These are phyloP conservation scores for Halenospora varia DNA, from an alignment of 495 filamentous ascomycete species.

Conservation along the genomic window DNA sequence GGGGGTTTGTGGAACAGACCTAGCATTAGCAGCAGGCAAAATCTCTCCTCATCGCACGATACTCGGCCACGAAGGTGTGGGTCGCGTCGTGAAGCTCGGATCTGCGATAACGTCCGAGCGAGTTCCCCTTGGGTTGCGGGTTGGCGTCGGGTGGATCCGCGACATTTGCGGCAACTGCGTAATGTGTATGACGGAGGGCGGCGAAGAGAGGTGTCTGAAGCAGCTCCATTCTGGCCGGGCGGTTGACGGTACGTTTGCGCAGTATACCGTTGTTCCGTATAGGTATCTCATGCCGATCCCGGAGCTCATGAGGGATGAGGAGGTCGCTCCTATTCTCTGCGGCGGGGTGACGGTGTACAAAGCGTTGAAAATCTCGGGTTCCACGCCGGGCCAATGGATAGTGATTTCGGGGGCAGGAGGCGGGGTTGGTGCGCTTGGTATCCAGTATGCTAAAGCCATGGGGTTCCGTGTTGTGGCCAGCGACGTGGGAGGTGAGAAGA, in stretches of 20 bases:
- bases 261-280: conserved; percentile 58
- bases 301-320: conserved; percentile 46
- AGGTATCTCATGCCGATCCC: conserved; percentile 65
- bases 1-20: conserved; percentile 68
- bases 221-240: conserved; percentile 42
- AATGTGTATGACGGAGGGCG: conserved; percentile 45
- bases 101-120: conserved; percentile 39
- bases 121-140: conserved; percentile 59
- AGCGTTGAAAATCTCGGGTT: conserved; percentile 50
- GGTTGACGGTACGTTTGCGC: conserved; percentile 64
- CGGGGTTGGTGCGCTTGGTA: conserved; percentile 58
- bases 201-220: conserved; percentile 49
- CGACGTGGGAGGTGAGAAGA: conserved; percentile 55
- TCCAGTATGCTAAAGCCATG: conserved; percentile 62
- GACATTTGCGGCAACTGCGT: conserved; percentile 29
- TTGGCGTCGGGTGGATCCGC: conserved; percentile 51
- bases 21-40: conserved; percentile 56
- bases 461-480: conserved; percentile 64
- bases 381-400: conserved; percentile 54
- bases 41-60: conserved; percentile 59
- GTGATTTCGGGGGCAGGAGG: conserved; percentile 56
- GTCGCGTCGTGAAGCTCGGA: conserved; percentile 56
- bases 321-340: conserved; percentile 61
- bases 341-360: conserved; percentile 59
- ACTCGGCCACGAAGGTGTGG: conserved; percentile 61